Conservation (phyloP, 2,329 filamentous ascomycete genomes). For the Hirsutella minnesotensis region DNA sequence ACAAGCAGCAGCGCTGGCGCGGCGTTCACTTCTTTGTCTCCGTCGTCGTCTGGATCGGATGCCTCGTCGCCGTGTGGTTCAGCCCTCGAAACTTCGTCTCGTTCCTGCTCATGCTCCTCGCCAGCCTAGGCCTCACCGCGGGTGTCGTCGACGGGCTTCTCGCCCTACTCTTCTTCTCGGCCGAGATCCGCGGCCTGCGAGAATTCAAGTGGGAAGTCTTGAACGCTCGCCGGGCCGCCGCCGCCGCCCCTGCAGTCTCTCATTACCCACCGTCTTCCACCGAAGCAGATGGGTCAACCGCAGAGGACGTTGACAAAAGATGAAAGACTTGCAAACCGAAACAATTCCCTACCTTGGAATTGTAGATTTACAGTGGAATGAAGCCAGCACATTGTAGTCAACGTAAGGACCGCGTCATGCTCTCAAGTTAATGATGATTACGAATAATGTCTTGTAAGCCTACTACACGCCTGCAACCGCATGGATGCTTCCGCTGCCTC, state of each 20-base stretch:
- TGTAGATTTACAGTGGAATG: no score
- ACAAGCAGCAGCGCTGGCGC: slow-evolving; percentile 58
- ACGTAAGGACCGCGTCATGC: no score
- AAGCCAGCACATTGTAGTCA: no score
- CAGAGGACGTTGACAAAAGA: neutral
- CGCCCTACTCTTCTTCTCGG: slow-evolving; percentile 73
- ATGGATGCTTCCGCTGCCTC: no score
- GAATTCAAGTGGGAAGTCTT: slow-evolving; percentile 92
- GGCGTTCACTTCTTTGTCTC: slow-evolving; percentile 61
- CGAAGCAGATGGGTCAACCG: neutral
- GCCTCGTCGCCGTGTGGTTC: slow-evolving; percentile 79
- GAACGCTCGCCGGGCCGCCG: slow-evolving; percentile 44
- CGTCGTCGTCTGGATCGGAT: slow-evolving; percentile 56
- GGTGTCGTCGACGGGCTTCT: slow-evolving; percentile 79
- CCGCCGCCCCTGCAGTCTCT: slow-evolving; percentile 12
- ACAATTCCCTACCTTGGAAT: no score
- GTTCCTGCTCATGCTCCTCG: slow-evolving; percentile 70
- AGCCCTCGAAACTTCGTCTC: slow-evolving; percentile 62
- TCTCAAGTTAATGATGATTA: no score
- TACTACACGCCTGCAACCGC: no score
- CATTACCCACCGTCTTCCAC: neutral
- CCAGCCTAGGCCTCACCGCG: slow-evolving; percentile 62
- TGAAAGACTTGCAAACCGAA: no score
- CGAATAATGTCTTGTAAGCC: no score
- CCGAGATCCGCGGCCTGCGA: slow-evolving; percentile 68